These are phyloP conservation scores for Colletotrichum sp. DNA, from an alignment of 2,329 filamentous ascomycete genomes.

Conservation along the genomic window DNA sequence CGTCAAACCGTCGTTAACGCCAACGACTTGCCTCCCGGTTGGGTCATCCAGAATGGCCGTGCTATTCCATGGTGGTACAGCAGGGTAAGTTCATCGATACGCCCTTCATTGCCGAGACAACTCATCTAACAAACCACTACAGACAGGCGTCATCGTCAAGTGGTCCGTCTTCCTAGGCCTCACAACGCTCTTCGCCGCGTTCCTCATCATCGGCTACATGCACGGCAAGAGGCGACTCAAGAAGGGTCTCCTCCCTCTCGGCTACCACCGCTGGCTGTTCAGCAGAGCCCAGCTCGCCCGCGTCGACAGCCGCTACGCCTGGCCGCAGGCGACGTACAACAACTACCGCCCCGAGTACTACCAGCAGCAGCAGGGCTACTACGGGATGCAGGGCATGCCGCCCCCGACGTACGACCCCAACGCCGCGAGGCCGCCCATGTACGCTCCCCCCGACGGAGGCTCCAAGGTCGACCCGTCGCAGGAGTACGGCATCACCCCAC, in stretches of 20 bases:
- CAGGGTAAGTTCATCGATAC: constrained; percentile 11
- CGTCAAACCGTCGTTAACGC: constrained; percentile 12
- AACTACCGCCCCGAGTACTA: constrained; percentile 44
- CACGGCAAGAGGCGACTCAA: constrained; percentile 72
- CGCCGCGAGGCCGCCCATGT: constrained; percentile 56
- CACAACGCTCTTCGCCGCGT: constrained; percentile 61
- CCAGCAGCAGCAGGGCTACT: constrained; percentile 29
- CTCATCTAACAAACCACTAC: not conserved
- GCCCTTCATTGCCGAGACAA: not conserved
- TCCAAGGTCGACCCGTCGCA: constrained; percentile 56
- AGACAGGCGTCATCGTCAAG: constrained; percentile 72
- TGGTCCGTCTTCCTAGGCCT: constrained; percentile 73
- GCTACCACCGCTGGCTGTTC: constrained; percentile 72
- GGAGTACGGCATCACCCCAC: constrained; percentile 37
- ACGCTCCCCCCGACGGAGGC: constrained; percentile 54
- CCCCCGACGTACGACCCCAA: constrained; percentile 65
- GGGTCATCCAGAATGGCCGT: constrained; percentile 28
- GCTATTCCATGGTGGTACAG: constrained; percentile 32
- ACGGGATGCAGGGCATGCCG: constrained; percentile 58
- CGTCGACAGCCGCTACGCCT: constrained; percentile 55
- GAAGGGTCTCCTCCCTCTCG: constrained; percentile 68
- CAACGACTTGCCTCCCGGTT: constrained; percentile 27
- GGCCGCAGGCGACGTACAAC: constrained; percentile 38
- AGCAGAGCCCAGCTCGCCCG: constrained; percentile 48
- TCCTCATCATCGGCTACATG: constrained; percentile 70